Conservation (phyloP, 495 filamentous ascomycete species). For the Penicillium daleae region DNA sequence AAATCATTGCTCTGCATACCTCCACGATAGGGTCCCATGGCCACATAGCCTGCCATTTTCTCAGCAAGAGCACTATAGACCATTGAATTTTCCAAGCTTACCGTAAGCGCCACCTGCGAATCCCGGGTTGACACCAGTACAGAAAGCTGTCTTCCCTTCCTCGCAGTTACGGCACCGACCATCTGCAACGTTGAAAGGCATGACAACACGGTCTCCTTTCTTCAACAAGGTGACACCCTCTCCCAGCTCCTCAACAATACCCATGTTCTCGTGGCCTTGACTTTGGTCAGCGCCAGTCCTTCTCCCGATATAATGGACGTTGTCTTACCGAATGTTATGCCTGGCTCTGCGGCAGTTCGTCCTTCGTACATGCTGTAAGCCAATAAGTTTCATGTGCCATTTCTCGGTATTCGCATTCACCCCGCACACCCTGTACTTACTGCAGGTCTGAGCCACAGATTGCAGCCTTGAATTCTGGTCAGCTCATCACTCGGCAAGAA, state of each 20-base stretch:
- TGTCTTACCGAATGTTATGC: constrained; percentile 54
- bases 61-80: background rate
- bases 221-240: constrained; percentile 52
- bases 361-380: constrained; percentile 55
- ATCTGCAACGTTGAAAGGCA: constrained; percentile 63
- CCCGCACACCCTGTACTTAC: constrained; percentile 21
- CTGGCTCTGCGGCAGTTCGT: constrained; percentile 51
- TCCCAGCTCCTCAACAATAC: constrained; percentile 51
- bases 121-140: constrained; percentile 60
- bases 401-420: background rate
- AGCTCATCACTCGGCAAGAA: background rate
- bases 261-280: constrained; percentile 61
- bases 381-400: constrained; percentile 16
- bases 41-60: constrained; percentile 47
- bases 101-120: constrained; percentile 64
- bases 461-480: constrained; percentile 34
- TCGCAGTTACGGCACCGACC: constrained; percentile 62
- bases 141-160: constrained; percentile 60
- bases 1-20: constrained; percentile 19
- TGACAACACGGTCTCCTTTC: constrained; percentile 58
- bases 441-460: constrained; percentile 57
- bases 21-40: constrained; percentile 62
- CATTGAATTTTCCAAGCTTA: background rate
- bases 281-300: constrained; percentile 4
- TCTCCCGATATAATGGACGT: background rate